These are phyloP conservation scores for Metahyphopichia silvanorum DNA, from an alignment of 805 yeast genomes.

Conservation along the genomic window DNA sequence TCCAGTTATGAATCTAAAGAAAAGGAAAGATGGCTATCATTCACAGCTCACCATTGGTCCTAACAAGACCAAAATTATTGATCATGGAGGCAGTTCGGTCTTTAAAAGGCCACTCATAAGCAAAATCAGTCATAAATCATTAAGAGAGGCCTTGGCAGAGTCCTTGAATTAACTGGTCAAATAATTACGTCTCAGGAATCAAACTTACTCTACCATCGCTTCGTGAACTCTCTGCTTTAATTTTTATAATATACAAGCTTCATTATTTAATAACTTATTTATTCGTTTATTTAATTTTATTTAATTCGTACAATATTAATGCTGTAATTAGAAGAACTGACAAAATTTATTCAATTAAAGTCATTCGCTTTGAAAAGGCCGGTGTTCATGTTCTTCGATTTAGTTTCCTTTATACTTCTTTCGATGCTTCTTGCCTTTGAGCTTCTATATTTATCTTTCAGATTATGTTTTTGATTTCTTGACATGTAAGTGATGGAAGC, in stretches of 20 bases:
- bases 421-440: conserved; percentile 24
- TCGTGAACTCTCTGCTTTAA: too few relatives aligned
- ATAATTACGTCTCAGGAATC: too few relatives aligned
- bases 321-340: too few relatives aligned
- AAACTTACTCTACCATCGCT: too few relatives aligned
- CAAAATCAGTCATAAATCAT: conserved; percentile 45
- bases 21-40: conserved; percentile 30
- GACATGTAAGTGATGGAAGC: conserved; percentile 59
- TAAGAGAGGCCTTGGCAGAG: conserved; percentile 41
- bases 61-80: conserved; percentile 36
- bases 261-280: too few relatives aligned
- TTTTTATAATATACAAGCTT: too few relatives aligned
- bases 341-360: too few relatives aligned
- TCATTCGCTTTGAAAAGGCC: conserved; percentile 17
- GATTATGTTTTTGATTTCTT: conserved; percentile 15
- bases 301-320: too few relatives aligned
- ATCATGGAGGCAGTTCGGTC: conserved; percentile 42
- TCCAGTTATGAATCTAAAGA: conserved; percentile 9
- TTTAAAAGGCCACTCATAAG: conserved; percentile 32
- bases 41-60: conserved; percentile 42
- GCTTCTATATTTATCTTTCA: conserved; percentile 15
- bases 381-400: conserved; percentile 10
- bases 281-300: too few relatives aligned
- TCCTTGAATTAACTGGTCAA: too few relatives aligned
- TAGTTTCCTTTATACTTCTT: conserved; percentile 17